Evolutionary conservation across 106 monocot species (phyloP), one percentile per base, ranked within the genome.

Genomic region (Phalaenopsis equestris): DNA sequence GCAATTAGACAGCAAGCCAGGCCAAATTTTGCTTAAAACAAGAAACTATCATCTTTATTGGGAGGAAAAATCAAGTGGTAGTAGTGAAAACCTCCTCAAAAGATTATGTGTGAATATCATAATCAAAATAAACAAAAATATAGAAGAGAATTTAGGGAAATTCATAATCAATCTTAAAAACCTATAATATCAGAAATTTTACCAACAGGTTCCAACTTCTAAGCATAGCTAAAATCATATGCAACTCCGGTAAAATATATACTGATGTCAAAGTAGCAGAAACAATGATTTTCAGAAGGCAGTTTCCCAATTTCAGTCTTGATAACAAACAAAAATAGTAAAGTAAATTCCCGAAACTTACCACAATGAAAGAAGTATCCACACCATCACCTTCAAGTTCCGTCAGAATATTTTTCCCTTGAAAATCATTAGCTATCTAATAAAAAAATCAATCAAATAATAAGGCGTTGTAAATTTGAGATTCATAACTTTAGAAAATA

Each of bases 361-460:
- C 98, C 88, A 99, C 86, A 17, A 93, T 88, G 84, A 88, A 84
- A 79, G 98, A 99, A 72, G 91, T 88, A 87, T 99, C 92, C 36
- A 99, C 92, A 3, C 94, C 94, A 84, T 94, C 92, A 78, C 78
- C 82, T 81, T 92, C 83, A 46, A 99, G 87, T 79, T 94, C 98
- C 30, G 72, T 21, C 7, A 99, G 87, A 19, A 90, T 57, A 68
- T 65, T 84, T 82, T 68, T 99, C 38, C 98, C 98, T 82, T 89
- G 92, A 79, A 84, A 49, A 86, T 99, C 98, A 88, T 92, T 81
- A 55, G 92, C 92, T 52, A 99, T 89, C 98, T 99, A 83, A 57
- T 39, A 39, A 15, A 81, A 18, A 75, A 41, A 39, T 77, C 42
- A 76, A 9, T 12, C 75, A 58, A 70, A 70, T 4, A 1, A 39